Evolutionary conservation across 2,329 filamentous ascomycete genomes (phyloP).

Genomic region (Sclerotiophoma versabilis): DNA sequence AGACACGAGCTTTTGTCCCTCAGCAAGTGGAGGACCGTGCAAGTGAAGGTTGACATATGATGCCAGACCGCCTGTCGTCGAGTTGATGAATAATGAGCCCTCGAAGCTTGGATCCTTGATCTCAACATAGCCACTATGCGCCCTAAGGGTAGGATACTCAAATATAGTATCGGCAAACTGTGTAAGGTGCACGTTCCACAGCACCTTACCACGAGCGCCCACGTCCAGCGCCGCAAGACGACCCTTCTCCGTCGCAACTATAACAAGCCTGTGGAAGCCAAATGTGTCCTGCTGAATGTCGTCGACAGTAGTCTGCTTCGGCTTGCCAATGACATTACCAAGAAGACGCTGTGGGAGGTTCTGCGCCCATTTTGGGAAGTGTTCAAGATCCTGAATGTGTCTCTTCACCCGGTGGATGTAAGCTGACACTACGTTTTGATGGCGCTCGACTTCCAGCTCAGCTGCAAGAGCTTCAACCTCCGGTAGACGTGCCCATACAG

Average conservation of each 20-base stretch:
- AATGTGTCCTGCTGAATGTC: conserved; percentile 75
- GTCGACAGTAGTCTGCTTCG: conserved; percentile 63
- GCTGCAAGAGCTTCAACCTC: conserved; percentile 77
- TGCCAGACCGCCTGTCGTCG: conserved; percentile 40
- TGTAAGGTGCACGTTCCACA: conserved; percentile 76
- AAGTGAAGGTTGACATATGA: conserved; percentile 26
- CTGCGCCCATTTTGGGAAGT: conserved; percentile 76
- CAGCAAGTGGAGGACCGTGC: conserved; percentile 17
- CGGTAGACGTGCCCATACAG: conserved; percentile 79
- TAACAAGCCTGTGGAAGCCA: conserved; percentile 84
- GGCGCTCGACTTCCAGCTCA: conserved; percentile 84
- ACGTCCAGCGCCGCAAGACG: conserved; percentile 82
- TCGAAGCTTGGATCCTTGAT: conserved; percentile 35
- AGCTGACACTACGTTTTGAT: conserved; percentile 79
- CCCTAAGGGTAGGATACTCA: conserved; percentile 62
- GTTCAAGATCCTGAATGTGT: conserved; percentile 78
- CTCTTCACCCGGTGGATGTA: conserved; percentile 87
- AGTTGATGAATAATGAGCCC: conserved; percentile 41
- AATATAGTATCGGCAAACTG: conserved; percentile 66
- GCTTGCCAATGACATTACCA: conserved; percentile 59
- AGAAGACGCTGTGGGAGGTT: conserved; percentile 73
- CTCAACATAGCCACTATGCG: conserved; percentile 44
- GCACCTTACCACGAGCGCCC: conserved; percentile 73
- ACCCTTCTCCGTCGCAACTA: conserved; percentile 81
- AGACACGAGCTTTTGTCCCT: conserved; percentile 38